phyloP scores from a whole-genome alignment of 2,329 filamentous ascomycete genomes.

The Clarireedia monteithiana region DNA sequence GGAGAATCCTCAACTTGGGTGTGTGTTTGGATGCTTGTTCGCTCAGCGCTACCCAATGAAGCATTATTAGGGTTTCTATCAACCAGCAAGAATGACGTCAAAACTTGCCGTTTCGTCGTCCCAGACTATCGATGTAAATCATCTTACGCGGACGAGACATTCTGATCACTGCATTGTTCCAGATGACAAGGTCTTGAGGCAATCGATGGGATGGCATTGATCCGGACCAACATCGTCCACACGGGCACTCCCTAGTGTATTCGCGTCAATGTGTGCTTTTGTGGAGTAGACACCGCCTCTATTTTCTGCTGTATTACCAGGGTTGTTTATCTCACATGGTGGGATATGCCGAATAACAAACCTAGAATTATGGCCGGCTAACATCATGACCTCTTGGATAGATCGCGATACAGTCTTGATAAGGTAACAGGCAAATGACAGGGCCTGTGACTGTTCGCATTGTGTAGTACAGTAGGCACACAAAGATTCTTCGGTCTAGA shows the following conservation, averaged over 20 bases:
- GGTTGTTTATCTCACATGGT: neutral
- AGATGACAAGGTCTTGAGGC: neutral
- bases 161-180: neutral
- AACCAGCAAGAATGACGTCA: slow-evolving; percentile 4
- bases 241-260: slow-evolving; percentile 4
- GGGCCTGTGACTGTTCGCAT: neutral
- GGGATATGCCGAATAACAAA: slow-evolving; percentile 1
- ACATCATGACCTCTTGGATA: neutral
- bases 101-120: neutral
- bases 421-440: neutral
- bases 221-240: neutral
- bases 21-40: neutral
- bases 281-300: slow-evolving; percentile 2
- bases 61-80: neutral
- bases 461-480: neutral
- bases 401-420: neutral
- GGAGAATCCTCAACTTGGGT: neutral
- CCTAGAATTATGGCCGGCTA: neutral
- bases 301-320: neutral
- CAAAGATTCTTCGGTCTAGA: no score
- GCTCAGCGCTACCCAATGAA: neutral
- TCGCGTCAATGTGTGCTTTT: neutral
- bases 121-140: neutral
- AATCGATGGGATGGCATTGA: slow-evolving; percentile 1
- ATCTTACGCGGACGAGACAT: neutral